phyloP scores from a whole-genome alignment of 164 flowering plant species.

The Kalanchoe fedtschenkoi region DNA sequence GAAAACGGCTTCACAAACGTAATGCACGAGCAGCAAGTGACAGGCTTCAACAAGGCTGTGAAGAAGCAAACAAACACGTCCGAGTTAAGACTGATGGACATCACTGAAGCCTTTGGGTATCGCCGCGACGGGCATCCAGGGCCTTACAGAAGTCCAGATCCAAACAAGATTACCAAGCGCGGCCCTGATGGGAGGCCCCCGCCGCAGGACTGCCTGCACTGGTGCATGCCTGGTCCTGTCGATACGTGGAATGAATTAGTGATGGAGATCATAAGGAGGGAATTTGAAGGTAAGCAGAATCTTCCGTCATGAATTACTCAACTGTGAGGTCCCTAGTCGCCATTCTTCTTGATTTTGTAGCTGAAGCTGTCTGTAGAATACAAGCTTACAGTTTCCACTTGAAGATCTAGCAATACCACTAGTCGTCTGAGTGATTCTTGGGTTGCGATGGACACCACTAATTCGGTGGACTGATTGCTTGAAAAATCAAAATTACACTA shows the following conservation, averaged over 20 bases:
- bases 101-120: conserved; percentile 57
- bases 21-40: conserved; percentile 76
- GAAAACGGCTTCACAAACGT: conserved; percentile 61
- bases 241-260: conserved; percentile 97
- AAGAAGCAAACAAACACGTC: conserved; percentile 42
- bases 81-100: conserved; percentile 68
- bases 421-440: no score
- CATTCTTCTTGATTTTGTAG: no score
- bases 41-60: conserved; percentile 51
- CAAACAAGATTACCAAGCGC: conserved; percentile 73
- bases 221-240: conserved; percentile 99
- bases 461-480: no score
- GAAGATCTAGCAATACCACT: no score
- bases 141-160: conserved; percentile 77
- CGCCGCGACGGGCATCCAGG: conserved; percentile 97
- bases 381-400: no score
- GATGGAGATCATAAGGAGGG: conserved; percentile 63
- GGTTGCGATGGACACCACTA: no score
- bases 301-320: not conserved
- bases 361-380: no score
- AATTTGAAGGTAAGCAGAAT: conserved; percentile 22
- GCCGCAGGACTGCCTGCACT: conserved; percentile 95
- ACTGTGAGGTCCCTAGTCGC: no score
- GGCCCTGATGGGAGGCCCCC: conserved; percentile 85
- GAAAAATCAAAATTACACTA: no score